Evolutionary conservation across 805 yeast species (phyloP).

Genomic region (Kluyveromyces starmeri): DNA sequence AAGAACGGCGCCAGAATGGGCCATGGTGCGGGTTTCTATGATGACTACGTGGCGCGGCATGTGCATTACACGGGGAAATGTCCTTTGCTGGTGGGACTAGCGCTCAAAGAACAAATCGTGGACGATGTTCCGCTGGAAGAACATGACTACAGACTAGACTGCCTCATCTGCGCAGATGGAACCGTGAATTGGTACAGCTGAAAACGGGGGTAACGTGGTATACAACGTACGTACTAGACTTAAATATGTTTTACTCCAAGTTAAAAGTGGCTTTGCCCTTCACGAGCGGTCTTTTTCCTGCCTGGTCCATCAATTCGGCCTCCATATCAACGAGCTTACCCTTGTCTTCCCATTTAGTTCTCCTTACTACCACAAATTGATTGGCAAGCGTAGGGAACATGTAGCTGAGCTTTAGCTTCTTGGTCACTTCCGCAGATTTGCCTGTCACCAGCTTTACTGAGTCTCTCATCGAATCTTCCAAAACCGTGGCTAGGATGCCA

Average conservation of each 20-base stretch:
- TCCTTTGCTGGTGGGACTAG: conserved; percentile 26
- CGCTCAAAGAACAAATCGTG: conserved; percentile 24
- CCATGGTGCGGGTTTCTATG: conserved; percentile 92
- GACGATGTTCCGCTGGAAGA: conserved; percentile 18
- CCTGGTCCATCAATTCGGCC: conserved; percentile 46
- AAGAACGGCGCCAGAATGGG: conserved; percentile 53
- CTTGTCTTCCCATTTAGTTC: conserved; percentile 32
- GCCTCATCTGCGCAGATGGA: conserved; percentile 25
- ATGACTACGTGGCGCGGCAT: conserved; percentile 56
- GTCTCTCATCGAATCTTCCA: conserved; percentile 67
- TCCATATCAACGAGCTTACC: conserved; percentile 30
- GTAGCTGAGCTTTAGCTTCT: conserved; percentile 40
- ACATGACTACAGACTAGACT: conserved; percentile 28
- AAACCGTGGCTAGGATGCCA: conserved; percentile 71
- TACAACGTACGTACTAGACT: not conserved
- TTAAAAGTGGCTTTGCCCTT: conserved; percentile 42
- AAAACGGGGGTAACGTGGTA: not conserved
- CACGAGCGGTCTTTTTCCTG: conserved; percentile 43
- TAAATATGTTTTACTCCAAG: conserved; percentile 30
- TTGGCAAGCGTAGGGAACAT: conserved; percentile 69
- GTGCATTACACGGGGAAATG: conserved; percentile 12
- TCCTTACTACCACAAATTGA: conserved; percentile 60
- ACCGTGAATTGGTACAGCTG: conserved; percentile 33
- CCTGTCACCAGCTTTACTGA: conserved; percentile 34
- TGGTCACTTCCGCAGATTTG: conserved; percentile 29